Evolutionary conservation across 306 rosid species (phyloP).

Genomic region (Glycine soja): DNA sequence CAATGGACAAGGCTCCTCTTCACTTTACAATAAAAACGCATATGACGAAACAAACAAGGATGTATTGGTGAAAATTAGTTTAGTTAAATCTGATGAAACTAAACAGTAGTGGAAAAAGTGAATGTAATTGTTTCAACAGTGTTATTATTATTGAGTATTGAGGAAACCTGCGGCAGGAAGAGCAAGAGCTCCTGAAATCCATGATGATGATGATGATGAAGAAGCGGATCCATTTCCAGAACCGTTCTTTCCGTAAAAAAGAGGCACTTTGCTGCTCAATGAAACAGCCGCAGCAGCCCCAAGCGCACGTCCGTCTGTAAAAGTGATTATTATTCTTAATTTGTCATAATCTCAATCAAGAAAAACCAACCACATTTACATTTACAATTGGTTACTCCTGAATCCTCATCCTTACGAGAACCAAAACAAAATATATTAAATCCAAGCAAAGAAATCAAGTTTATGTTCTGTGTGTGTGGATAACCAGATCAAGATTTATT

Average conservation of each 20-base stretch:
- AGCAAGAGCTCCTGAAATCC: constrained; percentile 83
- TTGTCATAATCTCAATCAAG: not conserved
- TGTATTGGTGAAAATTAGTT: not conserved
- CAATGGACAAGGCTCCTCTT: constrained; percentile 49
- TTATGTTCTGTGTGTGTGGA: too few species aligned
- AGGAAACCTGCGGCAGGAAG: constrained; percentile 81
- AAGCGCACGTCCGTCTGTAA: constrained; percentile 73
- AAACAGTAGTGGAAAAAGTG: constrained; percentile 18
- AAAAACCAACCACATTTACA: not conserved
- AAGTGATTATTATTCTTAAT: not conserved
- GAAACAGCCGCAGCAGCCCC: constrained; percentile 74
- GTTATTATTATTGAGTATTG: not conserved
- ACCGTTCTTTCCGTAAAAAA: constrained; percentile 53
- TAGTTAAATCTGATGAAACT: not conserved
- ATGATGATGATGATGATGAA: constrained; percentile 53
- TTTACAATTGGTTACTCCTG: not conserved
- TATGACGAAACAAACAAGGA: not conserved
- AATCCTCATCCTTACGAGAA: too few species aligned
- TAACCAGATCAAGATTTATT: not conserved
- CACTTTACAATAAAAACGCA: constrained; percentile 1
- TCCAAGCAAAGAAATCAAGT: not conserved
- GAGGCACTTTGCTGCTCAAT: constrained; percentile 53
- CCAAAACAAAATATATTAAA: not conserved
- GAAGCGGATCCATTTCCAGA: constrained; percentile 57
- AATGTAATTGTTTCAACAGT: not conserved